Conservation (phyloP, 2,329 filamentous ascomycete genomes). For the Metarhizium album region DNA sequence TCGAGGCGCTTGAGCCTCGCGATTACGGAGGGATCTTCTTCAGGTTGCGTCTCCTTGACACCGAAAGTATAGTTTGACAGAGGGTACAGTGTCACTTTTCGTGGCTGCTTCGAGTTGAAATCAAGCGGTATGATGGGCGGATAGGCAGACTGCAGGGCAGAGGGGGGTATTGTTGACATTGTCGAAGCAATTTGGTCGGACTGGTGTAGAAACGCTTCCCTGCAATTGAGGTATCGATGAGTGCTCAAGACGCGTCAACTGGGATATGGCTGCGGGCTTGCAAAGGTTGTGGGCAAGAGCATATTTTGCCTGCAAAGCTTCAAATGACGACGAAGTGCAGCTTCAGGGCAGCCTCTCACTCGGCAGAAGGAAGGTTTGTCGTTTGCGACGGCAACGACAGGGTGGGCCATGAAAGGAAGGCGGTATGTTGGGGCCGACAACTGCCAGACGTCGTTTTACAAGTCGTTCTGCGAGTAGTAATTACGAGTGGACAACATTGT, state of each 20-base stretch:
- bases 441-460: too few species aligned
- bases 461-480: too few species aligned
- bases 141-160: constrained; percentile 64
- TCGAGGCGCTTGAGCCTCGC: constrained; percentile 89
- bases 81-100: constrained; percentile 83
- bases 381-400: not conserved
- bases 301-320: not conserved
- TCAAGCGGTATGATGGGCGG: constrained; percentile 68
- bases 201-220: not conserved
- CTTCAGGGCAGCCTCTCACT: not conserved
- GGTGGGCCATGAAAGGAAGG: not conserved
- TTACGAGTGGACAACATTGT: too few species aligned
- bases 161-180: constrained; percentile 80
- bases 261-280: not conserved
- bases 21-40: constrained; percentile 92
- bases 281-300: not conserved
- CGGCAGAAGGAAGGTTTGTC: not conserved
- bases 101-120: constrained; percentile 83
- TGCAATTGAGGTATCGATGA: not conserved
- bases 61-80: constrained; percentile 98
- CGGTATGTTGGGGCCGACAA: not conserved
- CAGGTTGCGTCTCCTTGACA: constrained; percentile 94
- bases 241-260: not conserved
- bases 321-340: not conserved
- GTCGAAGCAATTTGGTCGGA: not conserved